Percentiles rank a stretch among this genome's conserved stretches.
phyloP scores from a whole-genome alignment of 1,284 basidiomycete genomes.

The Moniliophthora roreri region DNA sequence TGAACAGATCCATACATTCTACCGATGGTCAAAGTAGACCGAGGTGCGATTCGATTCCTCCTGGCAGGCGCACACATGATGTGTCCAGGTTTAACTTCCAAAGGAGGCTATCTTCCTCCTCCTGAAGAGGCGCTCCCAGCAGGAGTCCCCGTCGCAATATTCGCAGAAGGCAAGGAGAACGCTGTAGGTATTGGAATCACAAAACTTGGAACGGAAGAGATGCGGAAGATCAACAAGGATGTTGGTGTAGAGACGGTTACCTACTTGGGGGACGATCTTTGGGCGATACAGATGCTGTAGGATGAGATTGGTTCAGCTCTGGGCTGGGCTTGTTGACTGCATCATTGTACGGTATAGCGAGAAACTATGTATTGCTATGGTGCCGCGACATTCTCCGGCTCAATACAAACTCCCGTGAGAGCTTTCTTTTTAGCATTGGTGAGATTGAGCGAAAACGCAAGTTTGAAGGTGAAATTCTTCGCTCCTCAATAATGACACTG shows the following conservation, averaged over 20 bases:
- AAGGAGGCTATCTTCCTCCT: slow-evolving; percentile 87
- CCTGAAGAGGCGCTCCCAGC: slow-evolving; percentile 66
- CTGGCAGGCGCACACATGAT: slow-evolving; percentile 95
- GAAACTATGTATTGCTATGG: too few species aligned
- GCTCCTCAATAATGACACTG: too few species aligned
- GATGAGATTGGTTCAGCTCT: background rate
- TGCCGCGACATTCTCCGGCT: too few species aligned
- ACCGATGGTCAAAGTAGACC: slow-evolving; percentile 88
- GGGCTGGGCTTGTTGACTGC: too few species aligned
- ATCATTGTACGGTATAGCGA: too few species aligned
- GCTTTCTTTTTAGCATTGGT: too few species aligned
- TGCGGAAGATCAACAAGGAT: slow-evolving; percentile 87
- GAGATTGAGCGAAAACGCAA: too few species aligned
- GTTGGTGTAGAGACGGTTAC: slow-evolving; percentile 87
- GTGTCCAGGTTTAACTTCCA: slow-evolving; percentile 94
- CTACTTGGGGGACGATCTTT: slow-evolving; percentile 89
- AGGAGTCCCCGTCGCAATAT: slow-evolving; percentile 80
- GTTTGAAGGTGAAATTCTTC: too few species aligned
- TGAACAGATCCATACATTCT: slow-evolving; percentile 83
- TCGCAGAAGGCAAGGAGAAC: slow-evolving; percentile 96
- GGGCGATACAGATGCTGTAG: slow-evolving; percentile 75
- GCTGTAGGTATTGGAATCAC: slow-evolving; percentile 88
- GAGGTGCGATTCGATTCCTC: slow-evolving; percentile 97
- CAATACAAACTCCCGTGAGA: too few species aligned
- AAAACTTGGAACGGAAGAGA: slow-evolving; percentile 86